Base-by-base conservation (phyloP, 768 basidiomycete species). In the Heimioporus sp. region DNA sequence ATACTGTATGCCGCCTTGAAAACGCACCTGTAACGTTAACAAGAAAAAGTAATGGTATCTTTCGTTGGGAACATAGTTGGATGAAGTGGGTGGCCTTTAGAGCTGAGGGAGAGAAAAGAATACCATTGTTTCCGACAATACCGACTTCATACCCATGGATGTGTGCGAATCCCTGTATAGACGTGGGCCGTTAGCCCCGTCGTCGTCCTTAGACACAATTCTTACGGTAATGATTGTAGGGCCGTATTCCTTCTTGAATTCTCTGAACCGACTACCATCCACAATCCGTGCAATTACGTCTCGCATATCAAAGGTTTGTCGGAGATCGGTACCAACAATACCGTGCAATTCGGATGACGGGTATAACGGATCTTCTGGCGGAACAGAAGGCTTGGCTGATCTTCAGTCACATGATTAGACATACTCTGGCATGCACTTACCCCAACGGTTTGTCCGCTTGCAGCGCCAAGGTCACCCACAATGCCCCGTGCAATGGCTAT, bases 241-340 rank as follows among this genome's bases (percentile, higher is more conserved):
- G 8, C 93, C 94, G 63, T 95, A 98, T 65, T 96, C 95, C 65
- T 87, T 89, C 79, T 98, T 98, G 77, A 96, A 98, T 68, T 98
- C 94, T 54, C 92, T 79, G 65, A 98, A 95, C 41, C 82, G 80
- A 63, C 90, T 93, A 3, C 94, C 92, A 57, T 98, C 94, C 10
- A 94, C 92, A 37, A 95, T 74, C 24, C 94, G 85, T 24, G 93
- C 86, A 59, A 98, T 92, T 12, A 98, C 86, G 65, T 97, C 94
- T 35, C 92, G 80, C 87, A 96, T 93, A 66, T 97, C 93, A 65
- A 95, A 96, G 0, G 86, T 72, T 68, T 95, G 92, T 21, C 89
- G 82, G 19, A 87, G 79, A 63, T 97, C 94, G 4, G 91, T 89
- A 7, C 92, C 92, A 28, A 96, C 92, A 55, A 97, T 92, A 28